Conservation (phyloP, 768 basidiomycete genomes). For the Boletus reticuloceps region DNA sequence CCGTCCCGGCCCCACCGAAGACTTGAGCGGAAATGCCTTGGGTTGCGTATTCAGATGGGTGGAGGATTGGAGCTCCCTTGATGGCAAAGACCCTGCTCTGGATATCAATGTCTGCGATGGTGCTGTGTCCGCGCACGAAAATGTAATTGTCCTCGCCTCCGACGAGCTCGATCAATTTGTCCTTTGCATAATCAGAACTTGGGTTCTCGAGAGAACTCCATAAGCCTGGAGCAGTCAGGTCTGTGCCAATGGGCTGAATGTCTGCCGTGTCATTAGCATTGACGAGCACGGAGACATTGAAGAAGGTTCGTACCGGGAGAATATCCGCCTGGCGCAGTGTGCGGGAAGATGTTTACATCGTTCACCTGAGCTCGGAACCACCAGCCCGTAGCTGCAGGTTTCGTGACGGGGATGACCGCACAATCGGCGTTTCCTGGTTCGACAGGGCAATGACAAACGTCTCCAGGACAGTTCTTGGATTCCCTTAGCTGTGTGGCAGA, state of each 20-base stretch:
- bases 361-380: neutral
- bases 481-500: conserved; percentile 3
- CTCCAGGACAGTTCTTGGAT: neutral
- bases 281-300: too few species aligned
- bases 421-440: neutral
- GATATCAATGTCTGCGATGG: conserved; percentile 4
- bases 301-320: too few species aligned
- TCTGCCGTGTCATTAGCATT: too few species aligned
- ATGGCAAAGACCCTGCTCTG: conserved; percentile 1
- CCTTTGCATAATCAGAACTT: neutral
- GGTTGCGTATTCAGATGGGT: neutral
- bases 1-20: neutral
- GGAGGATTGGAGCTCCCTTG: neutral
- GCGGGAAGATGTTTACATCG: conserved; percentile 3
- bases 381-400: conserved; percentile 10
- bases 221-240: neutral
- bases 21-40: neutral
- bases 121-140: conserved; percentile 11
- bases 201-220: conserved; percentile 1
- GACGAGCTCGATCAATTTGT: neutral
- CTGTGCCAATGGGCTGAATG: conserved; percentile 6
- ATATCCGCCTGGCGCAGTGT: too few species aligned
- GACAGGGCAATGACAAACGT: neutral
- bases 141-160: conserved; percentile 7
- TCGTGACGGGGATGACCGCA: conserved; percentile 4